These are phyloP conservation scores for Penicillium soppii DNA, from an alignment of 495 filamentous ascomycete genomes.

Conservation along the genomic window DNA sequence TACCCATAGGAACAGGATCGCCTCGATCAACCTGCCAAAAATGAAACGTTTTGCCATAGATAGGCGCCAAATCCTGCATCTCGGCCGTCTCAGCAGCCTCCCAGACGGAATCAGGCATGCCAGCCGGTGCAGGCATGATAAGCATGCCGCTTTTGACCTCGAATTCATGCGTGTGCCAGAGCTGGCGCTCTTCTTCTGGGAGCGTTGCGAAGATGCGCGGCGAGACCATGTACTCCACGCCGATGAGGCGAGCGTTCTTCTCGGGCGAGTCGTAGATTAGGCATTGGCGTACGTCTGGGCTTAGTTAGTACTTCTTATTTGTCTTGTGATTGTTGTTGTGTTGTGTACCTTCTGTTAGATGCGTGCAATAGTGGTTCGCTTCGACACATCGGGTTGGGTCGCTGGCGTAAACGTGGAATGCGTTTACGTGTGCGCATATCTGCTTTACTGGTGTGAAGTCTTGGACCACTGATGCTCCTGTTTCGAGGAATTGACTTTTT, in stretches of 20 bases:
- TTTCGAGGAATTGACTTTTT: slow-evolving; percentile 63
- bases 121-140: slow-evolving; percentile 70
- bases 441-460: slow-evolving; percentile 72
- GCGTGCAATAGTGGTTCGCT: slow-evolving; percentile 82
- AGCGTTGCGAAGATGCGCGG: slow-evolving; percentile 67
- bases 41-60: slow-evolving; percentile 92
- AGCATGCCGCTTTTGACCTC: slow-evolving; percentile 88
- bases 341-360: slow-evolving; percentile 62
- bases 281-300: slow-evolving; percentile 69
- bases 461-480: slow-evolving; percentile 60
- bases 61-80: slow-evolving; percentile 67
- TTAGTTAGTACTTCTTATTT: neutral
- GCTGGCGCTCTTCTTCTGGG: slow-evolving; percentile 59
- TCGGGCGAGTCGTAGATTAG: slow-evolving; percentile 75
- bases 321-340: neutral
- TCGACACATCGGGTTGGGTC: slow-evolving; percentile 69
- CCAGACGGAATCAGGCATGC: slow-evolving; percentile 59
- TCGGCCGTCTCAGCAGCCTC: slow-evolving; percentile 74
- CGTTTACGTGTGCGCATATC: slow-evolving; percentile 83
- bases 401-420: slow-evolving; percentile 76
- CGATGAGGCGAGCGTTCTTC: slow-evolving; percentile 70
- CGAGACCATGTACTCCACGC: slow-evolving; percentile 92
- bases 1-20: slow-evolving; percentile 69
- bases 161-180: slow-evolving; percentile 83
- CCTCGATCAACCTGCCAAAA: slow-evolving; percentile 88